These are phyloP conservation scores for Botrytis byssoidea DNA, from an alignment of 2,329 filamentous ascomycete genomes.

Conservation along the genomic window DNA sequence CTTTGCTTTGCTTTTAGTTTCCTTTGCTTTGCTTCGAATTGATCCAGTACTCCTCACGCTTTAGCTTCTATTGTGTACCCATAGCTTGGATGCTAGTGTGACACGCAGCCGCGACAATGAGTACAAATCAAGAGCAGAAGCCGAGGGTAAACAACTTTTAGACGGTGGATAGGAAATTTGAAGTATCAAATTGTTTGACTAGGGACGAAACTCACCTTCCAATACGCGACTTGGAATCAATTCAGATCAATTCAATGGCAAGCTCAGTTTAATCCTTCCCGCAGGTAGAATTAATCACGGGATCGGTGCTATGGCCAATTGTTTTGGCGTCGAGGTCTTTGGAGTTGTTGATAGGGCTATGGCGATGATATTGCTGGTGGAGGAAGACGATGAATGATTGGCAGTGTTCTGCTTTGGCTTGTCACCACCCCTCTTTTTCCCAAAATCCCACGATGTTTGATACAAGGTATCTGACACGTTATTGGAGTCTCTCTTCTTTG, in stretches of 20 bases:
- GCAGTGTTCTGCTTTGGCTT: conserved; percentile 23
- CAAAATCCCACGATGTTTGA: conserved; percentile 5
- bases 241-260: conserved; percentile 21
- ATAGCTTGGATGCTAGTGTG: not conserved
- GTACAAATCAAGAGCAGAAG: not conserved
- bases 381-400: conserved; percentile 28
- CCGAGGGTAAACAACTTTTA: not conserved
- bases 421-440: not conserved
- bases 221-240: conserved; percentile 29
- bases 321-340: conserved; percentile 32
- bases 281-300: conserved; percentile 36
- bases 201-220: conserved; percentile 31
- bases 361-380: conserved; percentile 25
- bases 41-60: not conserved
- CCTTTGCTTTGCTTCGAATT: not conserved
- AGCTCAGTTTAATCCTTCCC: conserved; percentile 33
- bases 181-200: not conserved
- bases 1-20: not conserved
- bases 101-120: conserved; percentile 2
- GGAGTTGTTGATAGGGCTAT: conserved; percentile 36
- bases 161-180: not conserved
- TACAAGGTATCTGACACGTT: conserved; percentile 14
- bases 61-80: not conserved
- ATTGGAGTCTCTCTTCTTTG: not conserved
- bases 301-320: conserved; percentile 37